Conservation (phyloP, 2,329 filamentous ascomycete species). For the Fusarium mundagurra region DNA sequence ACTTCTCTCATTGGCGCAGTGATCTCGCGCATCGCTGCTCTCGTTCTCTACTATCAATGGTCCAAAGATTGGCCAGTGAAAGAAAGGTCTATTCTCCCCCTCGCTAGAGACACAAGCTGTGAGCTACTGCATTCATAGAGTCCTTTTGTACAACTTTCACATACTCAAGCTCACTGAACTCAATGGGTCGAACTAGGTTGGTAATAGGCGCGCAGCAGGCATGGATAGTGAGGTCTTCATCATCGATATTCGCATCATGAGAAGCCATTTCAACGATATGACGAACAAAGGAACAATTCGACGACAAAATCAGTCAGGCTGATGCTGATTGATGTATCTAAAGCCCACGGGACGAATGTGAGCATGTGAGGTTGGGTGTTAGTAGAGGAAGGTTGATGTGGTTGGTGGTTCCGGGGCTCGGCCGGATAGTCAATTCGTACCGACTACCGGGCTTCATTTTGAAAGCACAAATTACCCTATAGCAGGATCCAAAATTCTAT, state of each 20-base stretch:
- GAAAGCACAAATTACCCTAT: not conserved
- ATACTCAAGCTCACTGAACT: conserved; percentile 55
- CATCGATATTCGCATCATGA: conserved; percentile 37
- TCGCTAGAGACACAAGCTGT: not conserved
- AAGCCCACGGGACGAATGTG: not conserved
- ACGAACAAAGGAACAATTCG: not conserved
- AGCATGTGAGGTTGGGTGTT: conserved; percentile 14
- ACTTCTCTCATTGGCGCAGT: conserved; percentile 83
- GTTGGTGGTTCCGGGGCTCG: conserved; percentile 26
- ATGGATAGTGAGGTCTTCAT: conserved; percentile 48
- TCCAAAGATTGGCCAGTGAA: conserved; percentile 66
- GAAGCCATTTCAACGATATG: conserved; percentile 25
- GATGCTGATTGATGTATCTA: not conserved
- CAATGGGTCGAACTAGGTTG: conserved; percentile 54
- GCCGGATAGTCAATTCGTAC: conserved; percentile 19
- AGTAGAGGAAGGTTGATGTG: conserved; percentile 11
- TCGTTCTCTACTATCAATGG: conserved; percentile 79
- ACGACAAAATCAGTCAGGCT: not conserved
- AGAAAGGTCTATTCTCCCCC: conserved; percentile 7
- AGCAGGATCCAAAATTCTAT: not conserved
- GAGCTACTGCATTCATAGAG: not conserved
- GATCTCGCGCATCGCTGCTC: conserved; percentile 78
- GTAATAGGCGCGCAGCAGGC: conserved; percentile 53
- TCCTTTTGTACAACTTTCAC: not conserved
- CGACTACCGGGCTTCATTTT: conserved; percentile 16